Evolutionary conservation across 805 yeast genomes (phyloP), one percentile per base, ranked within the genome.

Genomic region (Phaffomyces thermotolerans): DNA sequence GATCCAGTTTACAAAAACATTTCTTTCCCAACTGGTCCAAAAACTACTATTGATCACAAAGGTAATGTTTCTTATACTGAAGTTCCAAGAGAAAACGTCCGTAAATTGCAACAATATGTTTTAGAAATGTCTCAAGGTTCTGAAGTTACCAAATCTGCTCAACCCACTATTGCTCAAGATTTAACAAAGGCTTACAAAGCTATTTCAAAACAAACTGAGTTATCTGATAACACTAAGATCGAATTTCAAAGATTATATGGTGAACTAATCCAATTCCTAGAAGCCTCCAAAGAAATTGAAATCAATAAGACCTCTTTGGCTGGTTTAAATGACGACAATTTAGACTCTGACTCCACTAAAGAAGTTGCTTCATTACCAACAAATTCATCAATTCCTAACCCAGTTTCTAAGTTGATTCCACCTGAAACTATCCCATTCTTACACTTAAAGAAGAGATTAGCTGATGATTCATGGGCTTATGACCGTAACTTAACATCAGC

Each of bases 1-100:
- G 83, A 83, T 55, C 99, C 99, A 34, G 97, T 91, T 47, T 93
- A 81, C 78, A 93, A 91, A 69, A 98, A 93, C 64, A 95, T 93
- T 49, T 76, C 87, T 47, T 81, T 82, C 61, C 97, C 97, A 64
- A 86, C 95, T 43, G 96, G 95, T 54, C 99, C 99, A 56, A 81
- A 85, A 66, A 91, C 98, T 36, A 72, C 78, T 36, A 84, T 93
- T 54, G 95, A 86, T 58, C 75, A 79, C 52, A 87, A 83, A 71
- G 99, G 99, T 67, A 85, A 81, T 62, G 78, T 93, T 59, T 75
- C 72, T 47, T 93, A 88, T 68, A 73, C 79, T 48, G 99, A 93
- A 71, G 83, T 75, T 49, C 81, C 87, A 62, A 85, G 95, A 68
- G 86, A 90, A 40, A 78, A 91, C 49, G 95, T 90, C 51, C 82